phyloP scores from a whole-genome alignment of 192 early-diverging fungal species.

The Paraglomus brasilianum region DNA sequence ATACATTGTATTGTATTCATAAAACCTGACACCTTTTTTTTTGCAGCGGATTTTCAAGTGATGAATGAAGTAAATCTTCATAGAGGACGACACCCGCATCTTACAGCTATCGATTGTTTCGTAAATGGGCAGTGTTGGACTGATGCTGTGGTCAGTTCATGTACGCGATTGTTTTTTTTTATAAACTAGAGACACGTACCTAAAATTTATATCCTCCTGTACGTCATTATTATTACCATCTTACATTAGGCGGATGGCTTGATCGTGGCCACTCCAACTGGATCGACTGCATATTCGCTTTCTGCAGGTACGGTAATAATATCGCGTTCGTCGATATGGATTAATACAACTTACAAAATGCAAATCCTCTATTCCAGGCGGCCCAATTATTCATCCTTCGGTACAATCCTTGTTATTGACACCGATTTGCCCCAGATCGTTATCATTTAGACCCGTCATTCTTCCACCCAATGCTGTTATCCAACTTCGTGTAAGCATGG shows the following conservation, averaged over 20 bases:
- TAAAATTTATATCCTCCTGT: neutral
- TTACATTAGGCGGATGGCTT: constrained; percentile 44
- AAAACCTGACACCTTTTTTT: neutral
- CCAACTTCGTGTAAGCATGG: constrained; percentile 51
- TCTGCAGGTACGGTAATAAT: constrained; percentile 63
- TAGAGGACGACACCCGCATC: constrained; percentile 79
- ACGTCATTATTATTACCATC: no score
- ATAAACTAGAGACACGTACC: no score
- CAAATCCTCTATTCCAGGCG: constrained; percentile 42
- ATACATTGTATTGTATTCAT: neutral
- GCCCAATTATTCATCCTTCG: constrained; percentile 79
- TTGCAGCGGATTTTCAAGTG: constrained; percentile 50
- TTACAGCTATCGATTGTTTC: constrained; percentile 78
- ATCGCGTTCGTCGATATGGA: neutral
- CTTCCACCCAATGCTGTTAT: constrained; percentile 69
- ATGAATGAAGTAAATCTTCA: constrained; percentile 91
- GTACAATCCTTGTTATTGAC: constrained; percentile 72
- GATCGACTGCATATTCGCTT: constrained; percentile 88
- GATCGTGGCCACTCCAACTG: constrained; percentile 87
- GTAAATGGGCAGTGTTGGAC: constrained; percentile 82
- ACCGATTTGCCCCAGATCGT: constrained; percentile 80
- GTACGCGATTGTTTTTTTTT: constrained; percentile 39
- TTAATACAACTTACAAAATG: no score
- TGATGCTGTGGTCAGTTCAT: constrained; percentile 64
- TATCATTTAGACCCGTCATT: constrained; percentile 81